These are phyloP conservation scores for Fusarium camptoceras DNA, from an alignment of 2,329 filamentous ascomycete species.

Conservation along the genomic window DNA sequence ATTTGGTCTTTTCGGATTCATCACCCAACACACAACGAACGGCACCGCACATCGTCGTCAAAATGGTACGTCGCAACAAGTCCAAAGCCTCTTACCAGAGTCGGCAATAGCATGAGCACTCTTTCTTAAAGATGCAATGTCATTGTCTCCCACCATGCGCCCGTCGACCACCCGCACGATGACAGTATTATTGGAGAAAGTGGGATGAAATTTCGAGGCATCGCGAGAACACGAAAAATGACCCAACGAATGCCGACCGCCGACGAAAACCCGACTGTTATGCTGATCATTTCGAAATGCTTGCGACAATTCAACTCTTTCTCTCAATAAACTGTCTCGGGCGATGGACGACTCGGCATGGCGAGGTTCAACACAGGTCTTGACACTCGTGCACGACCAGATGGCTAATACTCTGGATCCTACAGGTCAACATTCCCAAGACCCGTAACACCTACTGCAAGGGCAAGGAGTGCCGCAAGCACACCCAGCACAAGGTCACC, in stretches of 20 bases:
- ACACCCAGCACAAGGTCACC: slow-evolving; percentile 92
- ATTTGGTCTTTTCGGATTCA: slow-evolving; percentile 51
- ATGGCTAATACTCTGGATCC: slow-evolving; percentile 49
- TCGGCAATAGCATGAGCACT: slow-evolving; percentile 17
- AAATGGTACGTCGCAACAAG: slow-evolving; percentile 58
- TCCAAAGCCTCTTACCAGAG: slow-evolving; percentile 28
- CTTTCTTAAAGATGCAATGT: slow-evolving; percentile 10
- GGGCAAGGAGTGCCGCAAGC: slow-evolving; percentile 92
- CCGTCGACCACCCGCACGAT: slow-evolving; percentile 48
- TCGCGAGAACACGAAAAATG: slow-evolving; percentile 31
- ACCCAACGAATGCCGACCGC: slow-evolving; percentile 32
- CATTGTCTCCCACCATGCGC: slow-evolving; percentile 36
- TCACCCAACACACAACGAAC: slow-evolving; percentile 58
- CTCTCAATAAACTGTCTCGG: slow-evolving; percentile 39
- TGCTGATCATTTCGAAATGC: not conserved
- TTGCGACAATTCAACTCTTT: slow-evolving; percentile 10
- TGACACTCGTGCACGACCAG: slow-evolving; percentile 27
- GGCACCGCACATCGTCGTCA: slow-evolving; percentile 60
- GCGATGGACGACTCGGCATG: slow-evolving; percentile 21
- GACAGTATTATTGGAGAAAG: slow-evolving; percentile 47
- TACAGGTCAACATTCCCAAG: slow-evolving; percentile 97
- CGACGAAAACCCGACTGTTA: slow-evolving; percentile 24
- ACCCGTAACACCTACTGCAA: slow-evolving; percentile 98
- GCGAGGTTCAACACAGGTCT: slow-evolving; percentile 22
- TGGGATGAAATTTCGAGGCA: slow-evolving; percentile 45